These are phyloP conservation scores for Geum urbanum DNA, from an alignment of 306 rosid genomes.

Conservation along the genomic window DNA sequence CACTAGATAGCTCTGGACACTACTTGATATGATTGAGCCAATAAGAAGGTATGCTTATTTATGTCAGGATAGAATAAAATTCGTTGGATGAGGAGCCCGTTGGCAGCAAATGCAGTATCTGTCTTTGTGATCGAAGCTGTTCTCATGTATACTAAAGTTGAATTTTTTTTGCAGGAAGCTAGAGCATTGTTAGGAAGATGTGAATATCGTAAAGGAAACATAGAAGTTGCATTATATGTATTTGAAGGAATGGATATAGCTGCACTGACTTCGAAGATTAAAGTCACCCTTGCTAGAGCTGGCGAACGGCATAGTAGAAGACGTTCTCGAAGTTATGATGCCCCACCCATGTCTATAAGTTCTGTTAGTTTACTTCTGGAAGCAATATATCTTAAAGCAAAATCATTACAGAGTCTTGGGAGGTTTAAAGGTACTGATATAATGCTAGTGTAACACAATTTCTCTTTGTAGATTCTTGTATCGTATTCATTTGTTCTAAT, in stretches of 20 bases:
- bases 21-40: not conserved
- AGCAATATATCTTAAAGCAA: conserved; percentile 80
- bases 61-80: not conserved
- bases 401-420: conserved; percentile 68
- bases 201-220: conserved; percentile 91
- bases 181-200: conserved; percentile 87
- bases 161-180: conserved; percentile 69
- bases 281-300: conserved; percentile 55
- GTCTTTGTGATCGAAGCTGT: not conserved
- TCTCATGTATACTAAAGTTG: conserved; percentile 15
- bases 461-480: conserved; percentile 22
- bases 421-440: conserved; percentile 59
- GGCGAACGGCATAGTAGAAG: conserved; percentile 41
- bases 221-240: conserved; percentile 80
- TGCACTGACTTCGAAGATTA: conserved; percentile 63
- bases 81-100: not conserved
- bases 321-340: conserved; percentile 45
- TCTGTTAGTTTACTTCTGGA: conserved; percentile 74
- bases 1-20: not conserved
- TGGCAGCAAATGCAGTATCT: not conserved
- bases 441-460: conserved; percentile 17
- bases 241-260: conserved; percentile 79
- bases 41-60: not conserved
- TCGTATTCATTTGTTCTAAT: conserved; percentile 21
- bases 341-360: conserved; percentile 62